phyloP scores from a whole-genome alignment of 2,329 filamentous ascomycete species.

The Geosmithia putterillii region DNA sequence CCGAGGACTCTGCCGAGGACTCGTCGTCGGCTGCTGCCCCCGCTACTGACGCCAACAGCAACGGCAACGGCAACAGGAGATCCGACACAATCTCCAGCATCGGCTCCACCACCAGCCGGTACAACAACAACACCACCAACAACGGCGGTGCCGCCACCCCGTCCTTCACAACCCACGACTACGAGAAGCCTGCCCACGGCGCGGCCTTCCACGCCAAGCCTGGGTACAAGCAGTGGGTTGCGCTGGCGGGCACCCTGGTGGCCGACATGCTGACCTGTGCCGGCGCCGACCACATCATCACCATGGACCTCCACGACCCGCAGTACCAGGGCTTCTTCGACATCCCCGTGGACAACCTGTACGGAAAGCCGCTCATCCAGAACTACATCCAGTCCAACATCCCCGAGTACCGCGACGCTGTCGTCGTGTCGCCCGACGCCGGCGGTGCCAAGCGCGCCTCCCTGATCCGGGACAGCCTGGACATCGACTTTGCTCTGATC shows the following conservation, averaged over 20 bases:
- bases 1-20: conserved; percentile 46
- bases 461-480: conserved; percentile 82
- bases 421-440: conserved; percentile 92
- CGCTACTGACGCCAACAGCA: conserved; percentile 22
- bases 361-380: conserved; percentile 65
- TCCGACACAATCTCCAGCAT: conserved; percentile 21
- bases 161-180: conserved; percentile 52
- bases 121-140: conserved; percentile 14
- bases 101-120: conserved; percentile 18
- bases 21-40: conserved; percentile 55
- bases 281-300: conserved; percentile 93
- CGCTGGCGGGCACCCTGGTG: conserved; percentile 88
- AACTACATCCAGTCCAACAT: conserved; percentile 70
- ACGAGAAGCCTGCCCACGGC: conserved; percentile 43
- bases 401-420: conserved; percentile 70
- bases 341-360: conserved; percentile 95
- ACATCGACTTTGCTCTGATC: conserved; percentile 93
- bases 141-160: conserved; percentile 25
- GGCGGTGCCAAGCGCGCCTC: conserved; percentile 94
- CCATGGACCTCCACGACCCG: conserved; percentile 91
- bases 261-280: conserved; percentile 91
- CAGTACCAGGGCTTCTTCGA: conserved; percentile 99
- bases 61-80: conserved; percentile 18
- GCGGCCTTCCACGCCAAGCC: conserved; percentile 64
- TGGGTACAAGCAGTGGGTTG: conserved; percentile 97